Evolutionary conservation across 176 grass and related monocot genomes (phyloP).

Genomic region (Aegilops longissima): DNA sequence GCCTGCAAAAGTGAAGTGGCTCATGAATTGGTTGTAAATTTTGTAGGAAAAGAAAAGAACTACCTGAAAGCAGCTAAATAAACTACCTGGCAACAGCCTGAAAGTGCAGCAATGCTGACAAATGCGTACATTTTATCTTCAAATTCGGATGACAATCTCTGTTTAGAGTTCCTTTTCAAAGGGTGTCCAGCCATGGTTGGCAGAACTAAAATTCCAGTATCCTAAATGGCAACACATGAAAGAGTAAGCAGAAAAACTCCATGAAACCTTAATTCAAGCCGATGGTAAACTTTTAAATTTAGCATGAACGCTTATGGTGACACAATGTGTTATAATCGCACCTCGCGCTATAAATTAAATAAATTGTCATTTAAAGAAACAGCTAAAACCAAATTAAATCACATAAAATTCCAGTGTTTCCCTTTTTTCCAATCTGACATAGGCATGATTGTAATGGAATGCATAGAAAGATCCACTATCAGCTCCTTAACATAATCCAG

Average conservation of each 20-base stretch:
- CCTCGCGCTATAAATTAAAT: neutral
- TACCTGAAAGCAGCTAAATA: constrained; percentile 13
- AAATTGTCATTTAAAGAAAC: constrained; percentile 8
- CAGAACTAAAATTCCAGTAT: constrained; percentile 86
- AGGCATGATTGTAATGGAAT: neutral
- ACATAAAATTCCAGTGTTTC: neutral
- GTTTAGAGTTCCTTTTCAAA: constrained; percentile 67
- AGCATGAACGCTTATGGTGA: neutral
- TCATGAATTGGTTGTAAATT: neutral
- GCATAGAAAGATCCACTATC: neutral
- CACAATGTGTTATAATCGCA: neutral
- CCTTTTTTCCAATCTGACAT: constrained; percentile 1
- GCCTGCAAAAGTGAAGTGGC: constrained; percentile 57
- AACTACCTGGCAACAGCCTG: constrained; percentile 92
- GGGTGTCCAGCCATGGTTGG: constrained; percentile 84
- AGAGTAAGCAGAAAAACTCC: constrained; percentile 13
- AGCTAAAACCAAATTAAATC: neutral
- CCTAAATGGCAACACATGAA: constrained; percentile 48
- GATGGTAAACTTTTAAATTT: constrained; percentile 26
- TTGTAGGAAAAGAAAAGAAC: constrained; percentile 1
- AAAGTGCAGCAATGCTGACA: constrained; percentile 78
- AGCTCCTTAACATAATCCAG: constrained; percentile 7
- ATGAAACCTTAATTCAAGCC: neutral
- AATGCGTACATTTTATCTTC: constrained; percentile 73
- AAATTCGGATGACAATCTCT: constrained; percentile 67